phyloP scores from a whole-genome alignment of 2,329 filamentous ascomycete species.

The Beauveria bassiana region DNA sequence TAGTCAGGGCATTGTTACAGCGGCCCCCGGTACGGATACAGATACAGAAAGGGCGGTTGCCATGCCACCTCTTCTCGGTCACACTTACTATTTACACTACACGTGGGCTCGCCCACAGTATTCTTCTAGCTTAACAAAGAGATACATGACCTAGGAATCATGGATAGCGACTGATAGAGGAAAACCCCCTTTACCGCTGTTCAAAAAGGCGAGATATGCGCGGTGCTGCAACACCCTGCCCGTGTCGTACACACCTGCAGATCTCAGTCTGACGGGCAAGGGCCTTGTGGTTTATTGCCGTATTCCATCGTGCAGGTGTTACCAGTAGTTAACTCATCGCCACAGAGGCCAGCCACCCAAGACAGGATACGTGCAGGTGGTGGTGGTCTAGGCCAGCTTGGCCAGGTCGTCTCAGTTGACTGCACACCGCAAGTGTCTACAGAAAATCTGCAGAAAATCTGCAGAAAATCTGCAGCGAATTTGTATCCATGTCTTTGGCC shows the following conservation, averaged over 20 bases:
- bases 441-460: not conserved
- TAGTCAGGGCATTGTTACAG: not conserved
- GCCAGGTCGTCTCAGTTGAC: not conserved
- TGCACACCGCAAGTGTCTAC: slow-evolving; percentile 1
- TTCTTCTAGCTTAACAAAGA: not conserved
- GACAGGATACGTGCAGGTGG: not conserved
- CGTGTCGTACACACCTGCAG: not conserved
- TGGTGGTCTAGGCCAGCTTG: not conserved
- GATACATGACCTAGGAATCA: not conserved
- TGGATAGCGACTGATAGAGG: not conserved
- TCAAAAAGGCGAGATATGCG: not conserved
- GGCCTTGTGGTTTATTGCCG: not conserved
- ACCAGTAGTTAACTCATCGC: not conserved
- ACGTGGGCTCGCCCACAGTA: not conserved
- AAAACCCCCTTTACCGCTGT: not conserved
- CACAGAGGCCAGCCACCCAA: no score
- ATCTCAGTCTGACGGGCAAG: not conserved
- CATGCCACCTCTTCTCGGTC: not conserved
- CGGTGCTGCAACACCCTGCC: not conserved
- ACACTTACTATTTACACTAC: not conserved
- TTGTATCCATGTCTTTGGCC: no score
- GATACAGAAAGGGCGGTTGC: not conserved
- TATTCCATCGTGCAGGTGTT: not conserved
- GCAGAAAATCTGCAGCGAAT: not conserved
- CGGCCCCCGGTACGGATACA: not conserved